Evolutionary conservation across 225 moss, liverwort and hornwort species (phyloP).

Genomic region (Marchantia paleacea): DNA sequence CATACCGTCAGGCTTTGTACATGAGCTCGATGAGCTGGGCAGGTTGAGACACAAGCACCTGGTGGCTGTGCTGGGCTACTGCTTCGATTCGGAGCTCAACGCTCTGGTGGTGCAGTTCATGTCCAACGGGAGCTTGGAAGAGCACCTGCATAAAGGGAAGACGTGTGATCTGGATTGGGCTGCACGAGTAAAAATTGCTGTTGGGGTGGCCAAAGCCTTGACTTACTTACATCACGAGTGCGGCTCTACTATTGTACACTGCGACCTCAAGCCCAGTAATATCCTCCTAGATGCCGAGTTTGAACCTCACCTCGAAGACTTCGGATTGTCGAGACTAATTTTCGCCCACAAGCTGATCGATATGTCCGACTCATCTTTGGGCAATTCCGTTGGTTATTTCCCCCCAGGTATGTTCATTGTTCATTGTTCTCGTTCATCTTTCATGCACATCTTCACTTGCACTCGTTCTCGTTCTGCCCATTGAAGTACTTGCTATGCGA

Average conservation of each 20-base stretch:
- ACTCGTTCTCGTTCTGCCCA: too few species aligned
- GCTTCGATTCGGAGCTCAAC: slow-evolving; percentile 37
- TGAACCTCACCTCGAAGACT: slow-evolving; percentile 47
- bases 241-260: slow-evolving; percentile 37
- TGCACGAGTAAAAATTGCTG: slow-evolving; percentile 26
- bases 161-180: slow-evolving; percentile 38
- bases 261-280: slow-evolving; percentile 49
- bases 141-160: slow-evolving; percentile 32
- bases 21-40: slow-evolving; percentile 40
- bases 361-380: slow-evolving; percentile 36
- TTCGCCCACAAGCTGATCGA: slow-evolving; percentile 40
- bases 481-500: too few species aligned
- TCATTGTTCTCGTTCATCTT: too few species aligned
- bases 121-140: slow-evolving; percentile 51
- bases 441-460: too few species aligned
- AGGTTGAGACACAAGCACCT: slow-evolving; percentile 40
- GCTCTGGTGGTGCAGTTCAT: slow-evolving; percentile 49
- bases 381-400: slow-evolving; percentile 45
- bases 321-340: slow-evolving; percentile 44
- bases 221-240: slow-evolving; percentile 46
- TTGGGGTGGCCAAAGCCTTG: slow-evolving; percentile 46
- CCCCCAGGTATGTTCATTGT: slow-evolving; percentile 35
- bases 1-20: slow-evolving; percentile 29
- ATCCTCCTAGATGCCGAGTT: slow-evolving; percentile 43
- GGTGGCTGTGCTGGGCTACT: slow-evolving; percentile 45